These are phyloP conservation scores for Russula vinacea DNA, from an alignment of 768 basidiomycete species.

Conservation along the genomic window DNA sequence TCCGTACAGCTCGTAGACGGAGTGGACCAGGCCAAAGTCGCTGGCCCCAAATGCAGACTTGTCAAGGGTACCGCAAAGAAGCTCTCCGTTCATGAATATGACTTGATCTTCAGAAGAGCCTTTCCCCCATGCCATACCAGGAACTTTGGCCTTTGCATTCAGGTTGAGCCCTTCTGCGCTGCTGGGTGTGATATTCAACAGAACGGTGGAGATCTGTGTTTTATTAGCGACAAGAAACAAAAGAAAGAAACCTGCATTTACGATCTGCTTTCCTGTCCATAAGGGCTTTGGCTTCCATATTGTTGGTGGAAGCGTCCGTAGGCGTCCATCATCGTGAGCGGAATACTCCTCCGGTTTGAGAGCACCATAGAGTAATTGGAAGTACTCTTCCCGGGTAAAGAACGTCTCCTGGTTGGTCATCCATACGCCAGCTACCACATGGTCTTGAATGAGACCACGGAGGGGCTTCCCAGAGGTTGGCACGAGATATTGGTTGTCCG, in stretches of 20 bases:
- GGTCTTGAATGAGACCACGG: slow-evolving; percentile 97
- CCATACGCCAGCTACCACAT: slow-evolving; percentile 98
- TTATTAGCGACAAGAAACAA: not conserved
- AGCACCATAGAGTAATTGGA: slow-evolving; percentile 93
- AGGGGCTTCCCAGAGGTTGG: slow-evolving; percentile 98
- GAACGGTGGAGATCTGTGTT: slow-evolving; percentile 83
- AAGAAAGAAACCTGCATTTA: slow-evolving; percentile 39
- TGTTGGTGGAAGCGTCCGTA: slow-evolving; percentile 83
- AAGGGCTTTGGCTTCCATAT: slow-evolving; percentile 88
- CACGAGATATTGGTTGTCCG: slow-evolving; percentile 98
- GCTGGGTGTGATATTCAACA: slow-evolving; percentile 85
- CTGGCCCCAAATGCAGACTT: slow-evolving; percentile 97
- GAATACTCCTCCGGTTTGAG: slow-evolving; percentile 83
- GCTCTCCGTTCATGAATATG: slow-evolving; percentile 87
- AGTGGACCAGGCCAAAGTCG: slow-evolving; percentile 95
- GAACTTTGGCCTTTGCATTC: slow-evolving; percentile 83
- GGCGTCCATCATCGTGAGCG: slow-evolving; percentile 50
- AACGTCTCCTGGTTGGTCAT: slow-evolving; percentile 96
- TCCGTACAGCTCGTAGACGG: slow-evolving; percentile 94
- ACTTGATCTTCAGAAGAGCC: slow-evolving; percentile 81
- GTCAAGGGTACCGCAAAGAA: slow-evolving; percentile 91
- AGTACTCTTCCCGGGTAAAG: slow-evolving; percentile 93
- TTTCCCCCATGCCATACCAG: slow-evolving; percentile 78
- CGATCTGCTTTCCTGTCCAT: slow-evolving; percentile 99
- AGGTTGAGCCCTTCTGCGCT: slow-evolving; percentile 80